Evolutionary conservation across 164 flowering plant species (phyloP), one percentile per base, ranked within the genome.

Genomic region (Vitis cinerea): DNA sequence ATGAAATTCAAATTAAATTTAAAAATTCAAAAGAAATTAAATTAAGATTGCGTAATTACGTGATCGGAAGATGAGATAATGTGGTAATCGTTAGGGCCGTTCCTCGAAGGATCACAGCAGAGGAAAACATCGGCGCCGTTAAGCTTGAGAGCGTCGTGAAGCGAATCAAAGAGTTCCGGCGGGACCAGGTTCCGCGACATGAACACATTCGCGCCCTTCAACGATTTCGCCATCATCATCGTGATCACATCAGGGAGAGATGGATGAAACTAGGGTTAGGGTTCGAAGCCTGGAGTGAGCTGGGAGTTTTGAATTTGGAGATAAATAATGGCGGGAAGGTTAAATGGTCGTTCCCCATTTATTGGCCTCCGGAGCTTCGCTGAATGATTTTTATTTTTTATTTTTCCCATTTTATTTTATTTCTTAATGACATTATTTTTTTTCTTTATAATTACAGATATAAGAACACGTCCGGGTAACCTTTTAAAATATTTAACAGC

Each of bases 101-200:
- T 69, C 19, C 91, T 85, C 2, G 92, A 84, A 31, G 98, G 93
- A 62, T 95, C 94, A 79, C 91, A 91, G 74, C 96, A 88, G 79
- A 88, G 92, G 75, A 83, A 78, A 64, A 95, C 80, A 8, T 81
- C 74, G 10, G 98, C 98, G 47, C 97, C 96, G 71, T 88, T 89
- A 29, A 59, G 83, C 74, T 84, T 90, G 79, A 93, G 90, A 14
- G 96, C 96, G 72, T 93, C 98, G 76, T 82, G 96, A 64, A 95
- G 87, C 50, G 94, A 59, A 63, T 90, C 97, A 78, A 84, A 93
- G 60, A 87, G 63, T 67, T 95, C 96, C 1, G 97, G 97, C 9
- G 94, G 84, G 0, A 95, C 94, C 4, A 95, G 85, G 63, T 79
- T 91, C 17, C 97, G 79, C 7, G 99, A 95, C 83, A 95, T 83